Evolutionary conservation across 1,284 basidiomycete genomes (phyloP).

Genomic region (Boletus smithii): DNA sequence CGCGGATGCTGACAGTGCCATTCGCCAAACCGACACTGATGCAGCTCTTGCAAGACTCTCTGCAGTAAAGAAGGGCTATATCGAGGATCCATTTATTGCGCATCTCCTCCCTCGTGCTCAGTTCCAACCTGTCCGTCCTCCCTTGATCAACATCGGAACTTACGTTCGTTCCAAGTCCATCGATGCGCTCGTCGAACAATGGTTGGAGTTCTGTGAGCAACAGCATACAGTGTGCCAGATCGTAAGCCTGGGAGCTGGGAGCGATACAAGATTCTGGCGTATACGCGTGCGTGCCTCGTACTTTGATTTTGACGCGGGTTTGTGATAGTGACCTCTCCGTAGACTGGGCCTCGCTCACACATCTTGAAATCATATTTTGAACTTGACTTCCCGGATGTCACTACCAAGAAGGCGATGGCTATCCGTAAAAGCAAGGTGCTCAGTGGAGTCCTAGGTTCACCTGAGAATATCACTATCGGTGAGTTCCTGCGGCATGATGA

Average conservation of each 20-base stretch:
- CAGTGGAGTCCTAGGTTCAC: slow-evolving; percentile 48
- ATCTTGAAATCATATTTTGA: slow-evolving; percentile 70
- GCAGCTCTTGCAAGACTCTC: slow-evolving; percentile 78
- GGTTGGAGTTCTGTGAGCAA: slow-evolving; percentile 45
- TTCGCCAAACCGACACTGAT: slow-evolving; percentile 71
- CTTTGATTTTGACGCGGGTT: no score
- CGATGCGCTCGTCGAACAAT: slow-evolving; percentile 75
- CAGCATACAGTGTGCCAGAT: slow-evolving; percentile 25
- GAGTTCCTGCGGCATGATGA: neutral
- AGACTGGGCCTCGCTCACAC: slow-evolving; percentile 52
- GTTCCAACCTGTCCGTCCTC: slow-evolving; percentile 64
- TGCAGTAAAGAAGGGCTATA: slow-evolving; percentile 72
- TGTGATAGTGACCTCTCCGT: slow-evolving; percentile 24
- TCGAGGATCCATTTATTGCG: slow-evolving; percentile 68
- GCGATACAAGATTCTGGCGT: slow-evolving; percentile 72
- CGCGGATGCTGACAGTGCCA: slow-evolving; percentile 48
- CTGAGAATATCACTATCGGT: slow-evolving; percentile 45
- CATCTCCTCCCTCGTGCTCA: slow-evolving; percentile 63
- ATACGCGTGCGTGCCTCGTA: slow-evolving; percentile 60
- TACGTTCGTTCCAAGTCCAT: slow-evolving; percentile 81
- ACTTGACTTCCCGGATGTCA: slow-evolving; percentile 85
- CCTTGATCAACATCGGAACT: slow-evolving; percentile 94
- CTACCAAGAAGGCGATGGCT: slow-evolving; percentile 76
- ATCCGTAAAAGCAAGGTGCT: slow-evolving; percentile 73
- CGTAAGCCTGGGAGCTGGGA: slow-evolving; percentile 29